Conservation (phyloP, 2,329 filamentous ascomycete species). For the Neophaeococcomyces aloes region DNA sequence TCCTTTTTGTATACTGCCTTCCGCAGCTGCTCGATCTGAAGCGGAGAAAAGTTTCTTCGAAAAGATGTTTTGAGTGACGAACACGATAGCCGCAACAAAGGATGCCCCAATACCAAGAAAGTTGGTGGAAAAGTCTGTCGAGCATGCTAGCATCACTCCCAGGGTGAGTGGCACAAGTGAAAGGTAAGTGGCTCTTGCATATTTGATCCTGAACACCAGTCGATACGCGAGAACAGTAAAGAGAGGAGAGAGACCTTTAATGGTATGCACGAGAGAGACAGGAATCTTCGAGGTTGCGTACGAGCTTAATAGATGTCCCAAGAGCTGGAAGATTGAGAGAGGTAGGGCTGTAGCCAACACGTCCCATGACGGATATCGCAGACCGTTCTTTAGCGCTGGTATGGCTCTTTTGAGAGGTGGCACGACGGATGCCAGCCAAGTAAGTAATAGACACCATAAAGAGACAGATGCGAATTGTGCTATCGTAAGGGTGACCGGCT, state of each 20-base stretch:
- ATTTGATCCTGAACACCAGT: conserved; percentile 75
- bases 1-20: conserved; percentile 51
- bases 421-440: conserved; percentile 63
- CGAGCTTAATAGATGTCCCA: conserved; percentile 85
- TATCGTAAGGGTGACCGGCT: conserved; percentile 81
- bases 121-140: conserved; percentile 79
- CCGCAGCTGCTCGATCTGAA: conserved; percentile 70
- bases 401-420: conserved; percentile 60
- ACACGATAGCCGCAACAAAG: conserved; percentile 80
- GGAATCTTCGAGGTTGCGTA: conserved; percentile 91
- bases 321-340: conserved; percentile 82
- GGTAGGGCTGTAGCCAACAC: conserved; percentile 83
- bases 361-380: conserved; percentile 68
- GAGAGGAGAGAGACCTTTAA: conserved; percentile 90
- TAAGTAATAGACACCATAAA: conserved; percentile 70
- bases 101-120: conserved; percentile 83
- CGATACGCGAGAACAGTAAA: conserved; percentile 94
- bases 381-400: conserved; percentile 71
- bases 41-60: conserved; percentile 98
- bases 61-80: conserved; percentile 97
- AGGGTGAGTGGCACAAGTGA: conserved; percentile 83
- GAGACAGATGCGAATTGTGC: conserved; percentile 92
- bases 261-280: conserved; percentile 93
- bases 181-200: conserved; percentile 75
- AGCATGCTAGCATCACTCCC: conserved; percentile 94